Evolutionary conservation across 768 basidiomycete genomes (phyloP), one percentile per base, ranked within the genome.

Genomic region (Mycena maculata): DNA sequence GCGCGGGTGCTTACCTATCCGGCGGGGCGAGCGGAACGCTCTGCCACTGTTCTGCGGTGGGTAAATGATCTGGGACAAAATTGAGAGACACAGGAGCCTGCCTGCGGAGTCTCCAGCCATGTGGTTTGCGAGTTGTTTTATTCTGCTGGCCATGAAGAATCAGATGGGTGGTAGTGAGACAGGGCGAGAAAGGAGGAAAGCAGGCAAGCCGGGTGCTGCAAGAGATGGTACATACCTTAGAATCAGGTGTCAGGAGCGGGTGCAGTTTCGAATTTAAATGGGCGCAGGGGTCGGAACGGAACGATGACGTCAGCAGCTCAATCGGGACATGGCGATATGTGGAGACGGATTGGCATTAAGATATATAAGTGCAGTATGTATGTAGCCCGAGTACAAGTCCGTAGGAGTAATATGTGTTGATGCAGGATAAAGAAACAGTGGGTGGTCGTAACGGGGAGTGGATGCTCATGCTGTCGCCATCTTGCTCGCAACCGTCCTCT

Each of bases 401-500:
- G 60, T 63, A 44, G 57, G 56, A 58, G 53, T 68, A 63, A 42
- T 41, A 22, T n/a, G 42, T 60, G 47, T 22, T 50, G 42, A 65
- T 65, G 57, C 55, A 54, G 63, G 49, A 54, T 58, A 61, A 60
- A 52, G 63, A 50, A 36, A 48, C 18, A 5, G 57, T 59, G 39
- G 25, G 50, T n/a, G 36, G 70, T 54, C 42, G 60, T 36, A 42
- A 41, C 18, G 42, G 22, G 47, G 18, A 42, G 25, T 48, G 36
- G 48, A 36, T 16, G 50, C 59, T 69, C 62, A 94, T 76, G 92
- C 92, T 50, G 88, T 90, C 63, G 91, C 90, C 86, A 96, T 90
- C 90, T 95, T 95, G 76, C 92, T 83, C 36, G 90, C 90, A 38
- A 93, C 90, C 22, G 94, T 96, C 80, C 92, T 89, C 80, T 96